Evolutionary conservation across 257 asterid species (phyloP).

Genomic region (Linderniella brevidens): DNA sequence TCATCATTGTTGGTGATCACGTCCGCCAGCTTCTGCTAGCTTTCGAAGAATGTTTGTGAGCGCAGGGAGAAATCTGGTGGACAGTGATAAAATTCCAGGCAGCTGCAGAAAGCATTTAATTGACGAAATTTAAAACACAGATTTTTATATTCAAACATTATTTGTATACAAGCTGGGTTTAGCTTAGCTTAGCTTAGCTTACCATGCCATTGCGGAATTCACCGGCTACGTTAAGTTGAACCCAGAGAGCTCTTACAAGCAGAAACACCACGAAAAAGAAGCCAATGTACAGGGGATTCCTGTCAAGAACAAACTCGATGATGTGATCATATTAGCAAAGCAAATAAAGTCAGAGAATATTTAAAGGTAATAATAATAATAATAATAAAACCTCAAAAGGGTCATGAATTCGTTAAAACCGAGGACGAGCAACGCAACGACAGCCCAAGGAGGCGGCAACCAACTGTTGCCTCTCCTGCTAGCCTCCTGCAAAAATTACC

Average conservation of each 20-base stretch:
- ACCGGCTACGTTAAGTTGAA: slow-evolving; percentile 71
- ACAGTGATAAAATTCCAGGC: slow-evolving; percentile 69
- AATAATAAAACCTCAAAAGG: slow-evolving; percentile 45
- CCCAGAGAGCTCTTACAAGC: slow-evolving; percentile 85
- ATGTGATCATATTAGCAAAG: no score
- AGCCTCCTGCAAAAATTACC: slow-evolving; percentile 34
- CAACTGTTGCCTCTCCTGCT: slow-evolving; percentile 78
- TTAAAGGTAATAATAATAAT: not conserved
- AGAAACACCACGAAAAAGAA: slow-evolving; percentile 55
- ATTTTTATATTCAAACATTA: no score
- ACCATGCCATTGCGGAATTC: slow-evolving; percentile 83
- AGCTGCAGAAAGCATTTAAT: slow-evolving; percentile 52
- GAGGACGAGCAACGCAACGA: slow-evolving; percentile 52
- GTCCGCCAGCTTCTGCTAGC: slow-evolving; percentile 64
- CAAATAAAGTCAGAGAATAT: no score
- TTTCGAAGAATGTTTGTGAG: slow-evolving; percentile 59
- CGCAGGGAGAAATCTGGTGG: slow-evolving; percentile 81
- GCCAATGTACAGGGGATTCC: slow-evolving; percentile 79
- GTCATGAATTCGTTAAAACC: slow-evolving; percentile 96
- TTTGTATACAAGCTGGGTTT: no score
- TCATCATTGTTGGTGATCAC: slow-evolving; percentile 11
- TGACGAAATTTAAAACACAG: no score
- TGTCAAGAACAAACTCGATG: slow-evolving; percentile 13
- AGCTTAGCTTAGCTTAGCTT: slow-evolving; percentile 19
- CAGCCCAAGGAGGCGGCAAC: slow-evolving; percentile 95